Evolutionary conservation across 495 filamentous ascomycete genomes (phyloP).

Genomic region (Penicillium samsonianum): DNA sequence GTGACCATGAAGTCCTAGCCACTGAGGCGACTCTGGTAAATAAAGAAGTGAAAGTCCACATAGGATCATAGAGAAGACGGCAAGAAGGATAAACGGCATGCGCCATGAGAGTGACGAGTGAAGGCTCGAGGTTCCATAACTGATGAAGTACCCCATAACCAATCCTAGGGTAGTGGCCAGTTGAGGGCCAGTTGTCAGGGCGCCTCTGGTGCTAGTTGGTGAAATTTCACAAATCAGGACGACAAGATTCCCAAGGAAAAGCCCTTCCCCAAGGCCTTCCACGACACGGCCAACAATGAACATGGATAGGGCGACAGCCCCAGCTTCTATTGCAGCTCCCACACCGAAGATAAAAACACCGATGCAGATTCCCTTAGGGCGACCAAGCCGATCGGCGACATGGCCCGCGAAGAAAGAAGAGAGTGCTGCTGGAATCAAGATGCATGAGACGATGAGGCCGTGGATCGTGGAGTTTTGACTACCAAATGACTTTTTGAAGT

Average conservation of each 20-base stretch:
- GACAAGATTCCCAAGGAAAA: slow-evolving; percentile 57
- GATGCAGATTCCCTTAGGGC: slow-evolving; percentile 53
- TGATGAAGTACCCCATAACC: slow-evolving; percentile 60
- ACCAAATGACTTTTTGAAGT: slow-evolving; percentile 52
- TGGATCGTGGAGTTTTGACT: slow-evolving; percentile 55
- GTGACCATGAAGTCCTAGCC: slow-evolving; percentile 46
- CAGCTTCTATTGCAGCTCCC: slow-evolving; percentile 54
- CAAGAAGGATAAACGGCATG: slow-evolving; percentile 51
- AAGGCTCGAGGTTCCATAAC: slow-evolving; percentile 56
- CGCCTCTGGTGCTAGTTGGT: slow-evolving; percentile 51
- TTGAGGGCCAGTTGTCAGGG: slow-evolving; percentile 57
- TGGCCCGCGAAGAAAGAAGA: slow-evolving; percentile 64
- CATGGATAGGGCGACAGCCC: slow-evolving; percentile 49
- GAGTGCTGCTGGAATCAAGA: slow-evolving; percentile 62
- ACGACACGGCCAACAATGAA: slow-evolving; percentile 57
- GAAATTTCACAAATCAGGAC: slow-evolving; percentile 65
- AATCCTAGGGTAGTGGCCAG: slow-evolving; percentile 54
- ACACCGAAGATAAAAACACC: slow-evolving; percentile 56
- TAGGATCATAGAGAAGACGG: slow-evolving; percentile 42
- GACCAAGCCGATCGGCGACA: slow-evolving; percentile 59
- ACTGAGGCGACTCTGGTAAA: slow-evolving; percentile 51
- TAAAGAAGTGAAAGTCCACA: slow-evolving; percentile 38
- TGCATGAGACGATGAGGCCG: slow-evolving; percentile 63
- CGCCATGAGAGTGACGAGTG: slow-evolving; percentile 59
- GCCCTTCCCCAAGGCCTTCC: slow-evolving; percentile 60